phyloP scores from a whole-genome alignment of 2,329 filamentous ascomycete species.

The Gyromitra esculenta region DNA sequence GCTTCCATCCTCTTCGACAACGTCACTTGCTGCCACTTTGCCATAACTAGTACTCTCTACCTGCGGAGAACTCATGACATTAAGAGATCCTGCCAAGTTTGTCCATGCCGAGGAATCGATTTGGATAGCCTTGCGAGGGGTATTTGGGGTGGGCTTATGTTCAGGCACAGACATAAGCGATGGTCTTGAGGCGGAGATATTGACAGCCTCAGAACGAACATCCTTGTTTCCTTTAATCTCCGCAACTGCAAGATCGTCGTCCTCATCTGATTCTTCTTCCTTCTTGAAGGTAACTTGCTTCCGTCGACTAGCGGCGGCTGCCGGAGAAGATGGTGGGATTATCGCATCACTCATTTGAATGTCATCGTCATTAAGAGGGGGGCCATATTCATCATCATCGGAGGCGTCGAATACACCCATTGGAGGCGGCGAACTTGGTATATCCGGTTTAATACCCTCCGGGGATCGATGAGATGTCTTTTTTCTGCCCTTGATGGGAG shows the following conservation, averaged over 20 bases:
- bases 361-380: constrained; percentile 72
- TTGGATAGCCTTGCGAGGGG: constrained; percentile 66
- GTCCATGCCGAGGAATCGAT: constrained; percentile 90
- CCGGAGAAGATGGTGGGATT: constrained; percentile 80
- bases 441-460: constrained; percentile 23
- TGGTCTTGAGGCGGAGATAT: constrained; percentile 82
- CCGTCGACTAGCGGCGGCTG: constrained; percentile 78
- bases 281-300: constrained; percentile 73
- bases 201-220: constrained; percentile 75
- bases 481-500: constrained; percentile 46
- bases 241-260: constrained; percentile 65
- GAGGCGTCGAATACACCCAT: constrained; percentile 28
- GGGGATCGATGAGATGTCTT: constrained; percentile 9
- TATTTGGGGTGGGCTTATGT: constrained; percentile 62
- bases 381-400: constrained; percentile 64
- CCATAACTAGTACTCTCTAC: constrained; percentile 73
- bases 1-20: constrained; percentile 92
- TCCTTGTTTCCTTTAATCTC: constrained; percentile 54
- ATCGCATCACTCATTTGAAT: constrained; percentile 83
- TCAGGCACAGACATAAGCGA: constrained; percentile 68
- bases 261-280: constrained; percentile 69
- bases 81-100: constrained; percentile 82
- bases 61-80: constrained; percentile 79
- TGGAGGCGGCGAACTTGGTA: constrained; percentile 56
- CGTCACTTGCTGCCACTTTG: constrained; percentile 83